phyloP scores from a whole-genome alignment of 1,284 basidiomycete genomes.

The Malassezia caprae region DNA sequence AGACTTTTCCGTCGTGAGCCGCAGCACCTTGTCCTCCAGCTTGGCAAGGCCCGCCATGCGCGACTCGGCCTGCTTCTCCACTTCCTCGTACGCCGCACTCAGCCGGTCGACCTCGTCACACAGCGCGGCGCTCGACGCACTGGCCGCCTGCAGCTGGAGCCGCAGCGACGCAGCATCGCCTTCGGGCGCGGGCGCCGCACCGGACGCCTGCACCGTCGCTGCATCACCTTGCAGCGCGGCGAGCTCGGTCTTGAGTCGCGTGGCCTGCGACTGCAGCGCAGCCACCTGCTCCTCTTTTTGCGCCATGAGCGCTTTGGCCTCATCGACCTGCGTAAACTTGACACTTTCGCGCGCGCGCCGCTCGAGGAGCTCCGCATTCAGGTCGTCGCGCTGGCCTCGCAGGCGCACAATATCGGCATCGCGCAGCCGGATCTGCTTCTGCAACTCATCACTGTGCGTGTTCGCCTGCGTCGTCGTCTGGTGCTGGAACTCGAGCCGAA shows the following conservation, averaged over 20 bases:
- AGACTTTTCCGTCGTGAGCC: slow-evolving; percentile 57
- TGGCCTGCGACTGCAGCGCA: slow-evolving; percentile 64
- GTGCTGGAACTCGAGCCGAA: slow-evolving; percentile 19
- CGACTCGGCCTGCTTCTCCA: slow-evolving; percentile 69
- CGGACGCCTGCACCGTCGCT: not conserved
- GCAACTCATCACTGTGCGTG: slow-evolving; percentile 57
- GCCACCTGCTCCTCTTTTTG: slow-evolving; percentile 61
- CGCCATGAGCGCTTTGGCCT: slow-evolving; percentile 39
- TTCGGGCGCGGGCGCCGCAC: not conserved
- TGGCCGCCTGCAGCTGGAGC: slow-evolving; percentile 23
- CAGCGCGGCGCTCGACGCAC: slow-evolving; percentile 36
- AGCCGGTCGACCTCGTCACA: slow-evolving; percentile 78
- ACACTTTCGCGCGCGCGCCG: slow-evolving; percentile 36
- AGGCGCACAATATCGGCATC: slow-evolving; percentile 52
- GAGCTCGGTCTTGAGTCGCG: slow-evolving; percentile 64
- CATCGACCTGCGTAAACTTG: slow-evolving; percentile 38
- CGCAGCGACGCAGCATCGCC: slow-evolving; percentile 15
- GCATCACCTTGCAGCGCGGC: slow-evolving; percentile 63
- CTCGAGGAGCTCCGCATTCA: slow-evolving; percentile 34
- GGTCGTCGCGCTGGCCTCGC: slow-evolving; percentile 23
- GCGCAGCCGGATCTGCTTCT: slow-evolving; percentile 61
- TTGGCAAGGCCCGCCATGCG: slow-evolving; percentile 71
- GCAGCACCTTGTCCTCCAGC: slow-evolving; percentile 64
- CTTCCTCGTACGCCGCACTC: slow-evolving; percentile 73
- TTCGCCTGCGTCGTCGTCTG: slow-evolving; percentile 26